phyloP scores from a whole-genome alignment of 495 filamentous ascomycete genomes.

The Aspergillus saccharolyticus region DNA sequence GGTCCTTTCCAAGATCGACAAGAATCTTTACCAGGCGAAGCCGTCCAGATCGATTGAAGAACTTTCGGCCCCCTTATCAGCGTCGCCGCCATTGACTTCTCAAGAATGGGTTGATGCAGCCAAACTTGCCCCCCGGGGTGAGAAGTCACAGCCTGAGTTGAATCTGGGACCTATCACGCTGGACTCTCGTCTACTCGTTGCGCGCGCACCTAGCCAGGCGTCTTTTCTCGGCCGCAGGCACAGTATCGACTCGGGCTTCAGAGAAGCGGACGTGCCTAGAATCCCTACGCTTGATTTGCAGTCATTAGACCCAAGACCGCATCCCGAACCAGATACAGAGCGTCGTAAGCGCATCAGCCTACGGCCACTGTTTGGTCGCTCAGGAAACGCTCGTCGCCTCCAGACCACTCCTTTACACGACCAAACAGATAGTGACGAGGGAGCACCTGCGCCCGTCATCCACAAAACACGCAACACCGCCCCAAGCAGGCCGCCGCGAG shows the following conservation, averaged over 20 bases:
- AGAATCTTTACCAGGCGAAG: conserved; percentile 18
- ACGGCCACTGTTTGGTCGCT: conserved; percentile 34
- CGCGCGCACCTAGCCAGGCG: conserved; percentile 22
- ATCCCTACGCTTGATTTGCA: conserved; percentile 33
- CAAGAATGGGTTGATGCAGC: conserved; percentile 45
- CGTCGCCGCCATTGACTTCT: conserved; percentile 32
- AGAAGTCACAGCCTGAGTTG: conserved; percentile 13
- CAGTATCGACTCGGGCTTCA: conserved; percentile 26
- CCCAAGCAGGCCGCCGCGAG: conserved; percentile 6
- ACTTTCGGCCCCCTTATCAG: conserved; percentile 10
- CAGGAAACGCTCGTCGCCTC: conserved; percentile 19
- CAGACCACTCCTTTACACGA: conserved; percentile 29
- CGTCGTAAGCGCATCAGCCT: conserved; percentile 34
- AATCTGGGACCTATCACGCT: conserved; percentile 8
- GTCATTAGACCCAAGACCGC: conserved; percentile 14
- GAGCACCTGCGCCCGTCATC: conserved; percentile 35
- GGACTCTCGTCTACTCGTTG: conserved; percentile 16
- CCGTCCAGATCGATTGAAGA: conserved; percentile 6
- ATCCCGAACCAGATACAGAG: conserved; percentile 22
- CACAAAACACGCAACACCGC: conserved; percentile 23
- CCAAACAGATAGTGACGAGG: conserved; percentile 24
- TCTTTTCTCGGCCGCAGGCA: conserved; percentile 25
- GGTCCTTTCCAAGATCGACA: conserved; percentile 22
- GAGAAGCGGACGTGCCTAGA: conserved; percentile 25
- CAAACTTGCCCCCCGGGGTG: conserved; percentile 21